Evolutionary conservation across 441 rosid species (phyloP), one percentile per base, ranked within the genome.

Genomic region (Gossypium aridum): DNA sequence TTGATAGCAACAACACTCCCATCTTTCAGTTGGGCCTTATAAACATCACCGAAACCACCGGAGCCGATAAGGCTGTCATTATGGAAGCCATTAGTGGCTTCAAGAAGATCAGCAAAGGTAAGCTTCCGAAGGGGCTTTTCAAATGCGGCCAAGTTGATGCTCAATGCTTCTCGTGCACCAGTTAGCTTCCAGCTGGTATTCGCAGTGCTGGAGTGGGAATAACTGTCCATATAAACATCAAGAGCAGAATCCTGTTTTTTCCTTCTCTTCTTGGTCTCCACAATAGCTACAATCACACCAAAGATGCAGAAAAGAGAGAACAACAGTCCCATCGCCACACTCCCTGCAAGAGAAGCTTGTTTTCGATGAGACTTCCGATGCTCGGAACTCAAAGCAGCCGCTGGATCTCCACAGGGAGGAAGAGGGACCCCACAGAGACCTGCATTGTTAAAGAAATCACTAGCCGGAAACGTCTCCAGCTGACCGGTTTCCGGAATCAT

Each of bases 21-120:
- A 56, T 96, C 98, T 82, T 91, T 93, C 79, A 96, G 64, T 60
- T 83, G 82, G 0, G 99, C 99, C 78, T 91, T 96, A 85, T 92
- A 96, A 6, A 96, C 99, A 65, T 96, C 97, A 34, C 99, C 99
- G 51, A 96, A 93, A 74, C 99, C 99, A 28, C 99, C 99, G 0
- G 93, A 91, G 19, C 99, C 99, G 13, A 92, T 89, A 56, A 96
- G 83, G 79, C 92, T 89, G 76, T 92, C 91, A n/a, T 90, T 59
- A 75, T 83, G 88, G 81, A 96, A 96, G 55, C 93, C 94, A 65
- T 91, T 87, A 0, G 99, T 92, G 2, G 99, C 99, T 63, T 93
- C 90, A 9, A 93, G 91, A 78, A 96, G 96, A 83, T 96, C 96
- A 0, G 96, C 94, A 67, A 93, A 93, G 22, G 96, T 93, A 67